Conservation (phyloP, 1,139 yeast genomes). For the Hyphopichia buzzinii region DNA sequence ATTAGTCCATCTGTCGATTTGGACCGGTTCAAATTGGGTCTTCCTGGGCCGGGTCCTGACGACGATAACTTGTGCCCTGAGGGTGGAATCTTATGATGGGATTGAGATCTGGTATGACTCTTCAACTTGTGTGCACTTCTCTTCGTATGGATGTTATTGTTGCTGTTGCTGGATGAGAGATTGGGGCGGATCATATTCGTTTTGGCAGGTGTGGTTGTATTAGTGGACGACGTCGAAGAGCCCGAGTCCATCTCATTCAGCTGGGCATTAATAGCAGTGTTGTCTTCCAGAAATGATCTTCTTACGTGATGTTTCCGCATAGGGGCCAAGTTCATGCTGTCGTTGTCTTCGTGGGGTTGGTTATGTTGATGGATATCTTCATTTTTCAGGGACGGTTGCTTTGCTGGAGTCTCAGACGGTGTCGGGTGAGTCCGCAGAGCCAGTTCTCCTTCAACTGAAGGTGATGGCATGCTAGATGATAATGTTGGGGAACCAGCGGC, state of each 20-base stretch:
- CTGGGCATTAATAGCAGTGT: not conserved
- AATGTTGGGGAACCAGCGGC: too few relatives aligned
- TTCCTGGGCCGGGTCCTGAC: constrained; percentile 10
- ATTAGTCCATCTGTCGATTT: constrained; percentile 44
- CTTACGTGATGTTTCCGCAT: not conserved
- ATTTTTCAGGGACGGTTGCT: too few relatives aligned
- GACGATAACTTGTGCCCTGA: constrained; percentile 16
- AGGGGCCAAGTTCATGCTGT: too few relatives aligned
- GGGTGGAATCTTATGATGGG: constrained; percentile 27
- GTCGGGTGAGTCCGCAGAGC: too few relatives aligned
- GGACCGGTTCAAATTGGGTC: constrained; percentile 40
- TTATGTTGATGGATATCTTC: too few relatives aligned
- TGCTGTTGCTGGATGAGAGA: not conserved
- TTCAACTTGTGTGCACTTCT: constrained; percentile 9
- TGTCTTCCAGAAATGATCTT: not conserved
- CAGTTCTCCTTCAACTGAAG: too few relatives aligned
- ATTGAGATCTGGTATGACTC: constrained; percentile 30
- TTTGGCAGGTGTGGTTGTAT: not conserved
- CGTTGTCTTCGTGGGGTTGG: too few relatives aligned
- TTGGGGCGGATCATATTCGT: too few relatives aligned
- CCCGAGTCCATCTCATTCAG: not conserved
- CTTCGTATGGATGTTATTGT: not conserved
- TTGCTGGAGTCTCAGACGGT: too few relatives aligned
- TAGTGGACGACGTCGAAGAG: not conserved
- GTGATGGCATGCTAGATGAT: too few relatives aligned